Percentiles rank a stretch among this genome's conserved stretches.
phyloP scores from a whole-genome alignment of 2,329 filamentous ascomycete species.

The Sclerotinia minor region DNA sequence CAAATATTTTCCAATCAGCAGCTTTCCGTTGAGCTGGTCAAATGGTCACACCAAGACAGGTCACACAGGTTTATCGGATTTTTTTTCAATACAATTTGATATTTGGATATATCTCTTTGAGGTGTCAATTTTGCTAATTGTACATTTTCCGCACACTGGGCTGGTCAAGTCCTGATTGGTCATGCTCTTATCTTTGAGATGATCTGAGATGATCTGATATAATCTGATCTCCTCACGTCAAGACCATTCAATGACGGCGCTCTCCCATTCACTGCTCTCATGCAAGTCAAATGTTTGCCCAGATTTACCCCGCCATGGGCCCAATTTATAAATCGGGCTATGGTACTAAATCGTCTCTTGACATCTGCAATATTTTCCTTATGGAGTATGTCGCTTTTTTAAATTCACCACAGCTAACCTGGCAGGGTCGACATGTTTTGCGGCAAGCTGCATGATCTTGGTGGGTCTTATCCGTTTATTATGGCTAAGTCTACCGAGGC shows the following conservation, averaged over 20 bases:
- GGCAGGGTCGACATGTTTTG: constrained; percentile 21
- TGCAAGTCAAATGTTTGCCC: constrained; percentile 6
- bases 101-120: background rate
- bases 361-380: background rate
- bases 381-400: background rate
- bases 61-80: background rate
- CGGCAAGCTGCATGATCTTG: constrained; percentile 18
- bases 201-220: background rate
- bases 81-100: constrained; percentile 11
- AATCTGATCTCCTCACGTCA: constrained; percentile 11
- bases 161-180: background rate
- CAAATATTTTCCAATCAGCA: constrained; percentile 19
- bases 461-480: constrained; percentile 14
- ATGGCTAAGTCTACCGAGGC: constrained; percentile 16
- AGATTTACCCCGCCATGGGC: constrained; percentile 1
- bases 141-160: background rate
- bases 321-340: background rate
- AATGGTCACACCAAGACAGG: constrained; percentile 16
- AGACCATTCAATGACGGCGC: background rate
- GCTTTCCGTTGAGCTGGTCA: constrained; percentile 25
- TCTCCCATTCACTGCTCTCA: background rate
- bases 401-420: background rate
- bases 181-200: constrained; percentile 1
- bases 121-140: constrained; percentile 4
- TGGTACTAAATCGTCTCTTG: background rate